Base-by-base conservation (phyloP, 2,329 filamentous ascomycete genomes). In the Leptographium wingfieldii region DNA sequence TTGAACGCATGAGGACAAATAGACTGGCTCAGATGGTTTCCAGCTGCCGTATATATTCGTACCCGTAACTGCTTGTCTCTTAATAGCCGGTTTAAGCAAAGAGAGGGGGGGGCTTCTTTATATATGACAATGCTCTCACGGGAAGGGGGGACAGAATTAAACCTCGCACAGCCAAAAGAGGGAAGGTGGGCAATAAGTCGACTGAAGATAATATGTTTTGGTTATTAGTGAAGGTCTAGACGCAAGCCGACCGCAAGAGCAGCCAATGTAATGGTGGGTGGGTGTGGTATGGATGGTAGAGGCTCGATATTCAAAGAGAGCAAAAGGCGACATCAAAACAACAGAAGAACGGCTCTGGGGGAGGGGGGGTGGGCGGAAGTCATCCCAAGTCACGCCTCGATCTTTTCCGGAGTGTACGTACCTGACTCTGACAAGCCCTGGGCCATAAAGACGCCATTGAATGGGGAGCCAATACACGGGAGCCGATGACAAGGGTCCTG, bases 111-210 rank as follows among this genome's bases (percentile, higher is more conserved):
- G 52, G 35, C 4, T 5, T 5, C 2, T 48, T 51, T 56, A 57
- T 61, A 60, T 56, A 61, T 56, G 56, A 60, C 57, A 59, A 63
- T 63, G 61, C 57, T 29, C 22, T 29, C 49, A 29, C 22, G 49
- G 49, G 25, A 16, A n/a, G 43, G 19, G 43, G 43, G 19, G 43
- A 19, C 4, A 19, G 43, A n/a, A n/a, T 3, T 19, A 46, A n/a
- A 7, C 43, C 19, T 46, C 43, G 19, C 22, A 51, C 48, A 27
- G 48, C 48, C 48, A 16, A 51, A 51, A 27, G 48, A 19, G 22
- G 22, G 9, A 51, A 51, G 48, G 48, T 51, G 48, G 22, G 11
- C 48, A 51, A 51, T 51, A 51, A 27, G 25, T 51, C 48, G 22
- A 51, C 48, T 4, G 48, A 51, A 27, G 22, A 25, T 12, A 27